phyloP scores from a whole-genome alignment of 805 yeast species.

The Candida nanaspora region DNA sequence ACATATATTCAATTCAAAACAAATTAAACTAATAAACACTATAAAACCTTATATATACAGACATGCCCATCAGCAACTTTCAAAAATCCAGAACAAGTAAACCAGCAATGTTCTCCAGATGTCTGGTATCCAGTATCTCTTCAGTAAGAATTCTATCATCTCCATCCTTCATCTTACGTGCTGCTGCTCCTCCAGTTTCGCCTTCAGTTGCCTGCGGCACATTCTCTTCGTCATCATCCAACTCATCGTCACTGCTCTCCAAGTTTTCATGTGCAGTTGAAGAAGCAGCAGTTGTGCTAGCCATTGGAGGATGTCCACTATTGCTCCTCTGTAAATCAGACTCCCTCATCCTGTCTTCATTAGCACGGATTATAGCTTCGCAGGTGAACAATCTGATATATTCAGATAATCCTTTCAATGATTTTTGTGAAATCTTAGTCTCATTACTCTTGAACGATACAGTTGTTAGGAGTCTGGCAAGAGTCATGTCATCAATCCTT shows the following conservation, averaged over 20 bases:
- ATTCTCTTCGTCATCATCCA: constrained; percentile 8
- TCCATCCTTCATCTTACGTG: too few species aligned
- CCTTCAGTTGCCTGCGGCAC: constrained; percentile 3
- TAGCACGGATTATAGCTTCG: constrained; percentile 53
- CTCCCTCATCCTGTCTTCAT: constrained; percentile 37
- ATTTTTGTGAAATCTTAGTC: constrained; percentile 40
- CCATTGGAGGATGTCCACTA: not conserved
- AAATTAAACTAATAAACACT: too few species aligned
- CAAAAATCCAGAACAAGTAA: constrained; percentile 50
- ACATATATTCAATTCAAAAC: too few species aligned
- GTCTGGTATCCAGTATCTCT: constrained; percentile 43
- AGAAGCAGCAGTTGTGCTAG: not conserved
- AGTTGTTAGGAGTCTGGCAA: constrained; percentile 46
- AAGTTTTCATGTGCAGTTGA: constrained; percentile 23
- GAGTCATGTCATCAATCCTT: constrained; percentile 24
- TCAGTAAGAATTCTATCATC: constrained; percentile 7
- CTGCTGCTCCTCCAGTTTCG: too few species aligned
- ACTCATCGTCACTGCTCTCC: constrained; percentile 22
- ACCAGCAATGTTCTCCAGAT: constrained; percentile 50
- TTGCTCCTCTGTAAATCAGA: constrained; percentile 11
- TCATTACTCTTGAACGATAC: constrained; percentile 36
- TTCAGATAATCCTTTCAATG: constrained; percentile 44
- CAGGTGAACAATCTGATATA: constrained; percentile 48
- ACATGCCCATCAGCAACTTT: too few species aligned
- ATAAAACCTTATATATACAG: too few species aligned